Conservation (phyloP, 2,329 filamentous ascomycete genomes). For the Dactylellina sp. region DNA sequence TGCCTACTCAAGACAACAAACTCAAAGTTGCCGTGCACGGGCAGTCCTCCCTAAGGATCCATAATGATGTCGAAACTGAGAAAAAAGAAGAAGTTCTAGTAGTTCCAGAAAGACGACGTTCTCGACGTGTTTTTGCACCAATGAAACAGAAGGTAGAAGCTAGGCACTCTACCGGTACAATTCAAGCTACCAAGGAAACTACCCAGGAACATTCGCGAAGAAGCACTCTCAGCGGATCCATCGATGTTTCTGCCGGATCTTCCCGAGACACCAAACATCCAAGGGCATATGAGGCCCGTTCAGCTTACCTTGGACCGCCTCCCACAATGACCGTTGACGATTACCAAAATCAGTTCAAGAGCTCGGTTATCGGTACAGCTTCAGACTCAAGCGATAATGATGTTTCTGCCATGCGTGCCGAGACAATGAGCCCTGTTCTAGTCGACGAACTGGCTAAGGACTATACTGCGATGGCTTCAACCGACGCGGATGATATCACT, state of each 20-base stretch:
- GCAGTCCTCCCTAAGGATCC: neutral
- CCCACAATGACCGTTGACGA: constrained; percentile 20
- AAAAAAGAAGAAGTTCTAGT: neutral
- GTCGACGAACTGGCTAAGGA: constrained; percentile 4
- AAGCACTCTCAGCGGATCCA: constrained; percentile 28
- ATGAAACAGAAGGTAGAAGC: constrained; percentile 15
- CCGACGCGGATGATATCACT: too few relatives aligned
- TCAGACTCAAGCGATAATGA: neutral
- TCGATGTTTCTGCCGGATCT: constrained; percentile 13
- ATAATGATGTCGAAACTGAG: neutral
- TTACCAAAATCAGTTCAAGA: constrained; percentile 37
- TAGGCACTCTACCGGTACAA: constrained; percentile 35
- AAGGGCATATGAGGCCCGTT: constrained; percentile 23
- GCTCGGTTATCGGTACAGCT: constrained; percentile 11
- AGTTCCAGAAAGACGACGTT: neutral
- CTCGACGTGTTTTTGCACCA: neutral
- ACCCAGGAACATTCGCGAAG: constrained; percentile 11
- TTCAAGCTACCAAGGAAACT: neutral
- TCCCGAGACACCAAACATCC: constrained; percentile 28
- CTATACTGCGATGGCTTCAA: too few relatives aligned
- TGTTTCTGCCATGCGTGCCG: neutral
- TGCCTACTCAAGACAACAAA: neutral
- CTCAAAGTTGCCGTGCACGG: neutral
- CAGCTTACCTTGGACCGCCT: constrained; percentile 22
- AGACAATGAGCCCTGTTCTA: constrained; percentile 19